Percentiles rank a stretch among this genome's conserved stretches.
Evolutionary conservation across 2,329 filamentous ascomycete genomes (phyloP).

Genomic region (Nannizziopsis barbatae): DNA sequence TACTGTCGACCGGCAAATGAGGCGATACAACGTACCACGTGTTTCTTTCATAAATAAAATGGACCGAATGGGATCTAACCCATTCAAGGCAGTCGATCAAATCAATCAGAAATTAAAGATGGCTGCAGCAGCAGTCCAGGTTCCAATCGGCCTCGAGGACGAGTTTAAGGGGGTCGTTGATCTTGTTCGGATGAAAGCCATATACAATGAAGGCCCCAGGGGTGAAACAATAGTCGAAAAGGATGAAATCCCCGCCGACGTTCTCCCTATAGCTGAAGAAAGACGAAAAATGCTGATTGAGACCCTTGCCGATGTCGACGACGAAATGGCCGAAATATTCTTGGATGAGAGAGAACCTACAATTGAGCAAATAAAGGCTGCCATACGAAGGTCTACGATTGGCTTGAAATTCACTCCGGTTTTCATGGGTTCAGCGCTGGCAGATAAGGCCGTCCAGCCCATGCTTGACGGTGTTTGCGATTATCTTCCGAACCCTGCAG

Average conservation of each 20-base stretch:
- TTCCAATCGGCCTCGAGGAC: constrained; percentile 87
- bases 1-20: constrained; percentile 97
- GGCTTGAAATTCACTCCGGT: constrained; percentile 83
- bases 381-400: constrained; percentile 85
- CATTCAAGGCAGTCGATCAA: constrained; percentile 93
- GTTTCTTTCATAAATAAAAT: constrained; percentile 99
- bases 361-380: constrained; percentile 73
- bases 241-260: constrained; percentile 71
- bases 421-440: constrained; percentile 89
- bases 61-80: constrained; percentile 97
- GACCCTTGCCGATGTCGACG: constrained; percentile 91
- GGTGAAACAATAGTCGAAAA: constrained; percentile 66
- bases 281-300: constrained; percentile 80
- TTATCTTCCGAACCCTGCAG: constrained; percentile 81
- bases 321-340: constrained; percentile 93
- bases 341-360: constrained; percentile 76
- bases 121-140: constrained; percentile 81
- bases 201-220: constrained; percentile 78
- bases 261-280: constrained; percentile 65
- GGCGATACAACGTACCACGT: constrained; percentile 89
- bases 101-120: constrained; percentile 95
- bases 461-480: constrained; percentile 96
- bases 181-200: constrained; percentile 78
- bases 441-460: constrained; percentile 87
- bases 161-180: constrained; percentile 88